Base-by-base conservation (phyloP, 2,329 filamentous ascomycete genomes). In the Pleomassaria siparia region DNA sequence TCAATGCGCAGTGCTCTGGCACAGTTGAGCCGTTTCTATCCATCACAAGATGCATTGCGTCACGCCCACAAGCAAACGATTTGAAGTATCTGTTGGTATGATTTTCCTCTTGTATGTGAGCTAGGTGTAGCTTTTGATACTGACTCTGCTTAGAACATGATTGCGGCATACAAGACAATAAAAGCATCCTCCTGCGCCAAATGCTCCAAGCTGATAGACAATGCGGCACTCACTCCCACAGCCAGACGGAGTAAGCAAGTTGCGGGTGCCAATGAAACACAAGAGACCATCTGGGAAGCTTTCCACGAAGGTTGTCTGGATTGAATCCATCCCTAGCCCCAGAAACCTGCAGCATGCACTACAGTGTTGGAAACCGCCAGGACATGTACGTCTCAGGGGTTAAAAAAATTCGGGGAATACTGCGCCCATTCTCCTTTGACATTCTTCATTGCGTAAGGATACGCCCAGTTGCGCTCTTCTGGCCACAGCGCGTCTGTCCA, bases 131-230 rank as follows among this genome's bases (percentile, higher is more conserved):
- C 20, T 18, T 37, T 3, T 37, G 24, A 51, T 48, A 32, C 54
- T 68, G 41, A 56, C 55, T 24, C 29, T 25, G n/a, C n/a, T 29
- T 24, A 72, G 69, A 62, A 70, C 48, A 72, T 72, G 70, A 68
- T 72, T 50, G 60, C 60, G 25, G 64, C 68, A n/a, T 72, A 71
- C 49, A 71, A 65, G 39, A 62, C 54, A 10, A 52, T 64, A 21
- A 64, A 63, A 47, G 58, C 53, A 30, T 55, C 47, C 13, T 53
- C 48, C 3, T 72, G 70, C 51, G 60, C 59, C 11, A 69, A 66
- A 53, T 72, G 70, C 47, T 48, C 40, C 2, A 63, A 59, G 24
- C 30, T 67, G 15, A 54, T 69, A 9, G 69, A 72, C 41, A 40
- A 46, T 8, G 39, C 55, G 6, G 54, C 52, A 9, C 29, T 65